phyloP scores from a whole-genome alignment of 2,329 filamentous ascomycete genomes.

The Xylaria sp. region DNA sequence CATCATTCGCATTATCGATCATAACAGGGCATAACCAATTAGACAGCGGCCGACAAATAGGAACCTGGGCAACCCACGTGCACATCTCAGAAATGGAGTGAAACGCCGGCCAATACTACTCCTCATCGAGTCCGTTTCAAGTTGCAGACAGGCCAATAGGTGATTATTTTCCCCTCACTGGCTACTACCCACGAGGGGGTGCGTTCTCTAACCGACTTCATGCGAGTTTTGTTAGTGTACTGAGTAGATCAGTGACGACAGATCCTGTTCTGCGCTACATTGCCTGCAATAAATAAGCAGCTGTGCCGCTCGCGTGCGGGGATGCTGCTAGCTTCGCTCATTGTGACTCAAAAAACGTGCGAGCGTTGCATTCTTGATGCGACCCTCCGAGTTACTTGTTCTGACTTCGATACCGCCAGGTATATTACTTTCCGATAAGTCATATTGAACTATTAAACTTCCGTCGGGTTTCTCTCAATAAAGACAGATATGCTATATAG shows the following conservation, averaged over 20 bases:
- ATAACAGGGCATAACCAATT: neutral
- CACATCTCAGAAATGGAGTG: constrained; percentile 1
- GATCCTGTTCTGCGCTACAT: neutral
- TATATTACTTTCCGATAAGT: neutral
- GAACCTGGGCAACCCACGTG: constrained; percentile 9
- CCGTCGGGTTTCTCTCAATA: neutral
- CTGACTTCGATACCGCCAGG: constrained; percentile 1
- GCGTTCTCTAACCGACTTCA: constrained; percentile 6
- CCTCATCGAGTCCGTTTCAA: constrained; percentile 22
- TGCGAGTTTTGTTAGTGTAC: constrained; percentile 10
- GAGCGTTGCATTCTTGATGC: constrained; percentile 26
- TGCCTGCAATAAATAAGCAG: constrained; percentile 9
- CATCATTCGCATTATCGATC: neutral
- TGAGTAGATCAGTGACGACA: constrained; percentile 6
- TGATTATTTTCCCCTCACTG: constrained; percentile 10
- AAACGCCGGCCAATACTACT: constrained; percentile 17
- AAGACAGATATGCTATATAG: neutral
- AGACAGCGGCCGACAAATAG: neutral
- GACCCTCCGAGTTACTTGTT: constrained; percentile 14
- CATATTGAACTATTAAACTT: neutral
- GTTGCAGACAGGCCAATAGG: constrained; percentile 12
- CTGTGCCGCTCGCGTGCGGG: constrained; percentile 24
- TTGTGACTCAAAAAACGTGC: constrained; percentile 24
- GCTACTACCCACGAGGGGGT: neutral
- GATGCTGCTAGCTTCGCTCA: constrained; percentile 5